Base-by-base conservation (phyloP, 1,139 yeast genomes). In the Nakaseomyces kungkrabaensis region DNA sequence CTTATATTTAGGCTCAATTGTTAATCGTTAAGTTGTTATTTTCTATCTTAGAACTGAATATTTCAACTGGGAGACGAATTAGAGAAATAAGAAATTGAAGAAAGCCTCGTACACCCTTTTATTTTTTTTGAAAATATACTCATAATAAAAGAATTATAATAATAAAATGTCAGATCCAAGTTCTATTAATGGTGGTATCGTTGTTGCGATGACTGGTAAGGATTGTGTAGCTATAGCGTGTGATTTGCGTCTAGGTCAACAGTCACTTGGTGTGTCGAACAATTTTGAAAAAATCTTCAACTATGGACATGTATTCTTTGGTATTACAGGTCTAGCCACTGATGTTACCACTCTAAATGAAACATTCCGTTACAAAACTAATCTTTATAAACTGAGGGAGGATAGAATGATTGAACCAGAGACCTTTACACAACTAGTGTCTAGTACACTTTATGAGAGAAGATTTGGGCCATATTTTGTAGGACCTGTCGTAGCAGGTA, bases 141-240 rank as follows among this genome's bases (percentile, higher is more conserved):
- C 26, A 37, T 22, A 17, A 37, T 11, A 37, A 13, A 7, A 43
- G 5, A 7, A 31, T 26, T 41, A 27, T 4, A n/a, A 24, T 25
- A 17, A 38, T 8, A 26, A 13, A 31, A 75, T 75, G 79, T 74
- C 78, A 36, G 79, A 76, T 63, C 81, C 81, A 61, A 75, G 79
- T 61, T 73, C 79, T 40, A 68, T 75, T 54, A 76, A 76, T 54
- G 80, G 96, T 70, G 98, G 99, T 70, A 78, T 96, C 53, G 96
- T 96, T 53, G 95, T 94, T 41, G 98, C 98, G 58, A 94, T 94
- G 99, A 84, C 85, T 27, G 99, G 99, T 59, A 90, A 94, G 67
- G 97, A 89, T 61, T 94, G 99, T 72, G 89, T 94, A 53, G 98
- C 98, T 45, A 90, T 94, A 62, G 99, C 97, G 13, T 83, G 94